These are phyloP conservation scores for Dissophora globulifera DNA, from an alignment of 192 early-diverging fungal species.

Conservation along the genomic window DNA sequence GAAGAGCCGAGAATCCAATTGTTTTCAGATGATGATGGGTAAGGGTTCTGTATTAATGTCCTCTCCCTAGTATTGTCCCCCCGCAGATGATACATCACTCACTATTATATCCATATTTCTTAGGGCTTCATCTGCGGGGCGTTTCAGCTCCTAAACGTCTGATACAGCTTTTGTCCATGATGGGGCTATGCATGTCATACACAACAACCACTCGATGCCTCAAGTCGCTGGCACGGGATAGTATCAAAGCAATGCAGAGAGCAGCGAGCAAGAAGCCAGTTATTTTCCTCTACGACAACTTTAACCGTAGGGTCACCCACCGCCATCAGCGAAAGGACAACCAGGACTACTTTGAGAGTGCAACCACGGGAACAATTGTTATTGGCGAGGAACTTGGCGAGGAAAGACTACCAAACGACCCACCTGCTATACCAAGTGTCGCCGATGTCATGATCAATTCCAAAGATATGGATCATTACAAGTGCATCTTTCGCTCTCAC, in stretches of 20 bases:
- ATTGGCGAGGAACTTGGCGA: background rate
- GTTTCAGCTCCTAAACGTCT: background rate
- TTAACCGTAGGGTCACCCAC: conserved; percentile 3
- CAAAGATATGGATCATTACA: too few relatives aligned
- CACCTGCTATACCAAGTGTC: too few relatives aligned
- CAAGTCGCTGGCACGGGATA: background rate
- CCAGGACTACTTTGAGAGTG: conserved; percentile 6
- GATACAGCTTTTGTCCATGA: background rate
- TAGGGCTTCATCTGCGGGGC: conserved; percentile 1
- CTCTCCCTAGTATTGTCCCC: background rate
- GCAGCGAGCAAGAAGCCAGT: too few relatives aligned
- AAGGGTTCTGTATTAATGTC: background rate
- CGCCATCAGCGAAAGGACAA: conserved; percentile 9
- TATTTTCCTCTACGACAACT: conserved; percentile 30
- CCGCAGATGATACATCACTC: background rate
- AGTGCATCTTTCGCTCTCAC: too few relatives aligned
- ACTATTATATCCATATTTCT: background rate
- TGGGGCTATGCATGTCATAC: conserved; percentile 2
- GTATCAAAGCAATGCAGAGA: too few relatives aligned
- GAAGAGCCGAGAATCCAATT: conserved; percentile 1
- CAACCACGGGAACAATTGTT: conserved; percentile 7
- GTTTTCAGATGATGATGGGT: conserved; percentile 11
- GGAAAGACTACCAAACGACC: too few relatives aligned
- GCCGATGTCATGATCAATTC: too few relatives aligned
- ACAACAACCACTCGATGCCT: background rate